Evolutionary conservation across 2,329 filamentous ascomycete species (phyloP).

Genomic region (Blastomyces parvus): DNA sequence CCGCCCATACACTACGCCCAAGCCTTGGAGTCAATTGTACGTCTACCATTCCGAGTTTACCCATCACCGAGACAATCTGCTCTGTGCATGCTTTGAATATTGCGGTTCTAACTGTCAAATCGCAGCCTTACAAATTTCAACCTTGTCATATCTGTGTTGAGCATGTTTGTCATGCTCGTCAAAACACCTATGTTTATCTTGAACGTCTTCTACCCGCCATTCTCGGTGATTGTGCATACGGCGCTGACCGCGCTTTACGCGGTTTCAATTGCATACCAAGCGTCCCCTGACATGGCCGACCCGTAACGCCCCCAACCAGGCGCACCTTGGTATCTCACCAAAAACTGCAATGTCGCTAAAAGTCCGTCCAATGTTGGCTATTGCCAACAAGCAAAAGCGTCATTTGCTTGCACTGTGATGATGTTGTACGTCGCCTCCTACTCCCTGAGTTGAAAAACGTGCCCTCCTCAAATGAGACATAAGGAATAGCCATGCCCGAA

Average conservation of each 20-base stretch:
- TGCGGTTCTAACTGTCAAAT: neutral
- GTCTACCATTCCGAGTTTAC: neutral
- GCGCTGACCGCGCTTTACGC: conserved; percentile 45
- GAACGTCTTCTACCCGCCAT: conserved; percentile 47
- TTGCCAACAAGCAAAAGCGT: conserved; percentile 51
- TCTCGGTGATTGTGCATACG: conserved; percentile 45
- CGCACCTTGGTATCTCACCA: conserved; percentile 55
- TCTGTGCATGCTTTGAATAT: too few species aligned
- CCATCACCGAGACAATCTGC: neutral
- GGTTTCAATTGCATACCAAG: conserved; percentile 48
- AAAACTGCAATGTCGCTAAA: conserved; percentile 47
- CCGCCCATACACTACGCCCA: conserved; percentile 42
- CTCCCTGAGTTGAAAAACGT: neutral
- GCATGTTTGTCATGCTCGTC: conserved; percentile 51
- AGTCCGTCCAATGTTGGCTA: conserved; percentile 41
- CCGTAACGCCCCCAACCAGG: conserved; percentile 45
- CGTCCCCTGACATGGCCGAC: conserved; percentile 50
- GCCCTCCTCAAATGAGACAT: neutral
- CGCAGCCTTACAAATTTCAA: conserved; percentile 52
- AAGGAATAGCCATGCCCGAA: neutral
- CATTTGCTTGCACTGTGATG: conserved; percentile 48
- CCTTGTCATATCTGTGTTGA: conserved; percentile 51
- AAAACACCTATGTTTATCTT: conserved; percentile 50
- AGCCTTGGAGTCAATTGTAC: conserved; percentile 54
- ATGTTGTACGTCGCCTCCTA: conserved; percentile 41